phyloP scores from a whole-genome alignment of 2,329 filamentous ascomycete genomes.

The Trichophyton simii region DNA sequence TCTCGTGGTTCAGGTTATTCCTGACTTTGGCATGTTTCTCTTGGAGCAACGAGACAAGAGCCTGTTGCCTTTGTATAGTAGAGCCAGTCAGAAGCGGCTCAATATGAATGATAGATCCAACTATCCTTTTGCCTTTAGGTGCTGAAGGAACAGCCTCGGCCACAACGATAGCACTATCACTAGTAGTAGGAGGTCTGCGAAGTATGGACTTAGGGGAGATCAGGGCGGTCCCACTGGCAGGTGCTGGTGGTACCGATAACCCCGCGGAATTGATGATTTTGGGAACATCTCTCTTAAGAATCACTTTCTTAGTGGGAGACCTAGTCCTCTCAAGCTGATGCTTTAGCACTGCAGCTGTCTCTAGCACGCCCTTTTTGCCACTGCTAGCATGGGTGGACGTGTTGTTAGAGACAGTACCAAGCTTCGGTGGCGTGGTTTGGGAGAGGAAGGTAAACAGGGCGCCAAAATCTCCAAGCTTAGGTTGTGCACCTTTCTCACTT shows the following conservation, averaged over 20 bases:
- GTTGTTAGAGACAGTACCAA: not conserved
- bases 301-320: not conserved
- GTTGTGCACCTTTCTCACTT: slow-evolving; percentile 7
- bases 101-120: slow-evolving; percentile 4
- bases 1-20: slow-evolving; percentile 16
- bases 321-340: not conserved
- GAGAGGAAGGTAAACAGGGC: slow-evolving; percentile 31
- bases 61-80: slow-evolving; percentile 12
- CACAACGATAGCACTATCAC: not conserved
- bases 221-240: not conserved
- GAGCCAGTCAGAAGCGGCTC: slow-evolving; percentile 9
- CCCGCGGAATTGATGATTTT: not conserved
- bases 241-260: not conserved
- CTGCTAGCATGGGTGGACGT: too few relatives aligned
- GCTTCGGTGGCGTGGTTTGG: slow-evolving; percentile 12
- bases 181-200: not conserved
- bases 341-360: not conserved
- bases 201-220: not conserved
- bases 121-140: not conserved
- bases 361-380: not conserved
- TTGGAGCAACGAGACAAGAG: slow-evolving; percentile 17
- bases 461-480: slow-evolving; percentile 33
- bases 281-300: not conserved
- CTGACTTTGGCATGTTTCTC: slow-evolving; percentile 16
- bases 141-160: not conserved